Conservation (phyloP, 805 yeast genomes). For the Diddensiella caesifluorescens region DNA sequence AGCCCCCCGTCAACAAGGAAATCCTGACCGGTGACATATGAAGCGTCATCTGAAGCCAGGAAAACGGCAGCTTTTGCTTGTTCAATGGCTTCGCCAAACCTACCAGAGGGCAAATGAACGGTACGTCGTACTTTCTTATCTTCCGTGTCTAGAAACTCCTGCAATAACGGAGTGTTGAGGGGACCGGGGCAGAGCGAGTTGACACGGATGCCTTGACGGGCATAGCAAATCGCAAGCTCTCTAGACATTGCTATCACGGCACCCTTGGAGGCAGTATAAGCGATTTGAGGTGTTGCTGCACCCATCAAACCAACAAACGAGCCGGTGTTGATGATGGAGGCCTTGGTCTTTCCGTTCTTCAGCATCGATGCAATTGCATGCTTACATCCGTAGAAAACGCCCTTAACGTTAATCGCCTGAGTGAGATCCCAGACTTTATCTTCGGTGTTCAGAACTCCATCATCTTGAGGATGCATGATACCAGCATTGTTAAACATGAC, state of each 20-base stretch:
- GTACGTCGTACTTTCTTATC: constrained; percentile 42
- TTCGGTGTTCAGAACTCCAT: constrained; percentile 31
- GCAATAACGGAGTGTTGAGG: constrained; percentile 55
- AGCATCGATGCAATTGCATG: constrained; percentile 33
- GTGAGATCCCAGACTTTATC: constrained; percentile 36
- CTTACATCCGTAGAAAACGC: constrained; percentile 35
- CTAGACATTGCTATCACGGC: constrained; percentile 35
- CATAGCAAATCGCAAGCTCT: constrained; percentile 55
- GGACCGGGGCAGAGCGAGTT: constrained; percentile 58
- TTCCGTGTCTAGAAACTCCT: constrained; percentile 49
- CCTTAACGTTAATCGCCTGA: constrained; percentile 34
- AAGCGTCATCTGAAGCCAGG: constrained; percentile 46
- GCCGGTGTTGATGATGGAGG: constrained; percentile 36
- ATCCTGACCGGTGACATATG: constrained; percentile 57
- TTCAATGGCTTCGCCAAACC: constrained; percentile 63
- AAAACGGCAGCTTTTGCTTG: constrained; percentile 56
- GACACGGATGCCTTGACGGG: constrained; percentile 49
- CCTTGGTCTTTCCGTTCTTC: constrained; percentile 26
- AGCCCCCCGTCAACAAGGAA: constrained; percentile 55
- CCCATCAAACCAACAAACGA: constrained; percentile 36
- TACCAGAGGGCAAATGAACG: constrained; percentile 45
- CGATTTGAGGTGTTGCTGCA: constrained; percentile 37
- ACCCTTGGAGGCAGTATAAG: constrained; percentile 37
- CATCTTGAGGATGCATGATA: constrained; percentile 38
- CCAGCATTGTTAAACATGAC: constrained; percentile 89